Base-by-base conservation (phyloP, 1,284 basidiomycete species). In the Ganoderma meredithae region DNA sequence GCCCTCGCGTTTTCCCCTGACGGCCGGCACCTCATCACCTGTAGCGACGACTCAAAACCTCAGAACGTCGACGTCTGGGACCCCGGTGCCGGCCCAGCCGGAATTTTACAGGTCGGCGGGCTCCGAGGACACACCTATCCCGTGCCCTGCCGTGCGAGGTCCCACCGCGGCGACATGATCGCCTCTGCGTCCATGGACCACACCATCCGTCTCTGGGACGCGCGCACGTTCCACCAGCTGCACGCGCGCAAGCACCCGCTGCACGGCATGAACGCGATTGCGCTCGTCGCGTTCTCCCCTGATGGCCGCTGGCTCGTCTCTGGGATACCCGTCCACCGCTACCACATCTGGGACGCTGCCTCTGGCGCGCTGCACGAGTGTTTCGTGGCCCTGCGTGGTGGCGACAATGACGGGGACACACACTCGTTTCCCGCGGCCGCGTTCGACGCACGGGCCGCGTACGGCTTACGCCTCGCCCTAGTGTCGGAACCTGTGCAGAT, bases 1-100 rank as follows among this genome's bases (percentile, higher is more conserved):
- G 60, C 69, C n/a, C 63, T 76, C 22, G 69, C 68, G 0, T 77
- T 76, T 63, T 76, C 76, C 1, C 75, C 76, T 12, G 72, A 76
- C 60, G 69, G 74, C 43, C 62, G 19, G 33, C 62, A 56, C 3
- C 61, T 78, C 22, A 71, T 65, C 0, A 75, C 75, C 0, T 73
- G 69, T 3, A 72, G 75, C 10, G 62, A 68, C 0, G 73, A 76
- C 44, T 17, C 47, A n/a, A n/a, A n/a, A n/a, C n/a, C n/a, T n/a
- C n/a, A n/a, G n/a, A 63, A 55, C 3, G 60, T 76, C 62, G 56
- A 65, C 3, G 27, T 77, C 31, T 76, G 71, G 76, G 56, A 69
- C 19, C 62, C 69, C 22, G 63, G 63, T 13, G 53, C 43, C 0
- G 72, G 71, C 12, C 39, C 47, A 1, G 17, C 15, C 31, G 33